Evolutionary conservation across 2,329 filamentous ascomycete genomes (phyloP).

Genomic region (Arthrobotrys sinensis): DNA sequence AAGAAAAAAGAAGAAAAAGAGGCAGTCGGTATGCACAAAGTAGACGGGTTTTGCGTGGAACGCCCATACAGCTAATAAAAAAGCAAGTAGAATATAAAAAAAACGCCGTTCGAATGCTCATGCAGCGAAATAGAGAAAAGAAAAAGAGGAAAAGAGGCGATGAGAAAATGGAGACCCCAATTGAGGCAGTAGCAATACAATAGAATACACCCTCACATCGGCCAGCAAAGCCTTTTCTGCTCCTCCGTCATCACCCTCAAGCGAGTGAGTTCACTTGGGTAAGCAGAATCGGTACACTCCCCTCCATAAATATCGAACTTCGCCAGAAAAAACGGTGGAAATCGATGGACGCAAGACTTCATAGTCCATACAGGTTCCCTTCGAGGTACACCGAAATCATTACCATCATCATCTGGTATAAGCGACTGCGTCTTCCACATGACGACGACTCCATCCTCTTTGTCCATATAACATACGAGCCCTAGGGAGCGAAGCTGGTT

Average conservation of each 20-base stretch:
- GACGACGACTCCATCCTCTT: neutral
- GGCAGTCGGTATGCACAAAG: neutral
- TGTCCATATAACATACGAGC: neutral
- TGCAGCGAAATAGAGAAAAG: conserved; percentile 13
- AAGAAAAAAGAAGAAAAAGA: neutral
- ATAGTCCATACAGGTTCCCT: neutral
- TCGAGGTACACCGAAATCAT: neutral
- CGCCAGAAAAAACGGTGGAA: neutral
- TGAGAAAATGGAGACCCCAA: neutral
- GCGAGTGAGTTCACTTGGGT: neutral
- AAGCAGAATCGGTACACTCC: neutral
- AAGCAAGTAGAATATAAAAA: neutral
- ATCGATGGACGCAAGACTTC: conserved; percentile 1
- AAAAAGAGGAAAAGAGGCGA: conserved; percentile 7
- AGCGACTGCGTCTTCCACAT: neutral
- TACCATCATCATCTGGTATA: neutral
- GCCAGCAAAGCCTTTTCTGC: conserved; percentile 17
- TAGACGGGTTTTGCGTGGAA: neutral
- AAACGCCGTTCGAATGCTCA: conserved; percentile 34
- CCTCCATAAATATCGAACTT: conserved; percentile 14
- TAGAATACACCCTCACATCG: neutral
- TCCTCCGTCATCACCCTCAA: neutral
- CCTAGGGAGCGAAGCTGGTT: neutral
- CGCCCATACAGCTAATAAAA: neutral
- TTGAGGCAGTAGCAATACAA: neutral